phyloP scores from a whole-genome alignment of 345 rosid species.

The Sonneratia caseolaris region DNA sequence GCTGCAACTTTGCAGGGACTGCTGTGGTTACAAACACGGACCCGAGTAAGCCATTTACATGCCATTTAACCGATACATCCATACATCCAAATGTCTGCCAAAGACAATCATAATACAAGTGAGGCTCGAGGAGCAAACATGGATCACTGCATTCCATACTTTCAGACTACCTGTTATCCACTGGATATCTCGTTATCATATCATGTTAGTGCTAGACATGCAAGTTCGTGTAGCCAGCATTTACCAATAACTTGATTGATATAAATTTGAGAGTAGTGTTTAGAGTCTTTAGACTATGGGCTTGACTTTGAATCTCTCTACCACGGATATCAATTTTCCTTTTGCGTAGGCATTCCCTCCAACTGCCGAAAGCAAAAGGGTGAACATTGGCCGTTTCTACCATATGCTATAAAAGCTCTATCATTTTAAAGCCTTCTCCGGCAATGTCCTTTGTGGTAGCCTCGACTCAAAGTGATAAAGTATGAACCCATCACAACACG shows the following conservation, averaged over 20 bases:
- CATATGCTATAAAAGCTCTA: background rate
- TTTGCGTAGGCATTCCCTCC: background rate
- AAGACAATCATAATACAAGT: slow-evolving; percentile 89
- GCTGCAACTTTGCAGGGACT: slow-evolving; percentile 77
- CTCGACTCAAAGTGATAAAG: too few relatives aligned
- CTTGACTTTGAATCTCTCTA: background rate
- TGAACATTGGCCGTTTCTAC: background rate
- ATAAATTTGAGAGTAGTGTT: too few relatives aligned
- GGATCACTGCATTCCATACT: too few relatives aligned
- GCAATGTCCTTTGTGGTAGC: background rate
- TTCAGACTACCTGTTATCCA: too few relatives aligned
- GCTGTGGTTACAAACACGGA: slow-evolving; percentile 71
- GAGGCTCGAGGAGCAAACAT: slow-evolving; percentile 11
- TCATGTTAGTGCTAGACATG: too few relatives aligned
- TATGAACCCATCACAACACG: background rate
- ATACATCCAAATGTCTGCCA: slow-evolving; percentile 57
- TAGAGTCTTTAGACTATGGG: too few relatives aligned
- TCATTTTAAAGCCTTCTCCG: background rate
- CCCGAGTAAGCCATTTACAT: slow-evolving; percentile 62
- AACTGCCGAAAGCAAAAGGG: background rate
- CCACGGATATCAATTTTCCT: background rate
- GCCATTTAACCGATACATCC: slow-evolving; percentile 59
- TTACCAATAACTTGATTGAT: too few relatives aligned
- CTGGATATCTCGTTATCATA: too few relatives aligned
- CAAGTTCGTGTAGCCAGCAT: too few relatives aligned